Evolutionary conservation across 2,329 filamentous ascomycete genomes (phyloP), one percentile per base, ranked within the genome.

Genomic region (Phaeosphaeriaceae sp.): DNA sequence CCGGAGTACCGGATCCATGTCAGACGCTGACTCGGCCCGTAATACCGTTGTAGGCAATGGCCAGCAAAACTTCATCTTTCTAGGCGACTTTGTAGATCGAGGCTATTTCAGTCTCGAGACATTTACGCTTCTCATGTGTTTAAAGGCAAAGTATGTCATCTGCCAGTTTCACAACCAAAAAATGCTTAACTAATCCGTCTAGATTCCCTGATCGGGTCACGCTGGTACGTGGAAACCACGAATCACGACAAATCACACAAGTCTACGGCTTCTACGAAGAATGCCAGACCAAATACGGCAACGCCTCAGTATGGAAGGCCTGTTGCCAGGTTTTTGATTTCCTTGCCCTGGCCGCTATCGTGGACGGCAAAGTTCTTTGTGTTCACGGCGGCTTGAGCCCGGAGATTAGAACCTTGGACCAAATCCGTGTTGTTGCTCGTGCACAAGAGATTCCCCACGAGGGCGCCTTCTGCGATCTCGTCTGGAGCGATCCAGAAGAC

Each of bases 201-300:
- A 87, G 85, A 76, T 89, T 85, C 66, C 87, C 87, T 33, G 86
- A 89, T 64, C 81, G 84, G 56, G 86, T 90, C 54, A 90, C 87
- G 0, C 78, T 90, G 23, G 86, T 90, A 26, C 84, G 87, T 43
- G 87, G 87, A 29, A 90, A 99, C 79, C 94, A 99, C 83, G 94
- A 99, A 79, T 97, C 92, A 58, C 88, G 94, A 67, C 94, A 99
- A 78, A 99, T 99, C 75, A 99, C 94, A 37, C 93, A 97, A 76
- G 94, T 99, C 51, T 99, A 99, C 74, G 94, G 94, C 56, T 99
- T 99, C 80, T 99, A 99, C 80, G 94, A 97, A 75, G 94, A 99
- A 76, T 99, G 94, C 74, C 85, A 97, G 66, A 90, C 92, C 74
- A 99, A 99, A 80, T 99, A 99, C 74, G 94, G 94, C 75, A 97